A percentile compares a stretch with the other conserved stretches of the same genome.
These are phyloP conservation scores for Monotropa hypopitys DNA, from an alignment of 179 eudicot species.

Conservation along the genomic window DNA sequence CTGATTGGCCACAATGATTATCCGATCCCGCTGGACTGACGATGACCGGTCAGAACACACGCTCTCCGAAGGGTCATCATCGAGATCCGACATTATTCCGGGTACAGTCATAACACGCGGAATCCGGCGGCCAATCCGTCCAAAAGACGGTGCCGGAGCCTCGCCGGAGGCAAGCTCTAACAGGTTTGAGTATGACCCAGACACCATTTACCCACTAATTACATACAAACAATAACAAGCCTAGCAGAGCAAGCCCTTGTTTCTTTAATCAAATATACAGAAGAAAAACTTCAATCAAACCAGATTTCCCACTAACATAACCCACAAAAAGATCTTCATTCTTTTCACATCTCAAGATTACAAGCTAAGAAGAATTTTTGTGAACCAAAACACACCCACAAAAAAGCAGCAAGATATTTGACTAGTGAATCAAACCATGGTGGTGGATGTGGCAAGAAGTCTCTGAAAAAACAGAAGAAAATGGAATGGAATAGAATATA, in stretches of 20 bases:
- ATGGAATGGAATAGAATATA: slow-evolving; percentile 8
- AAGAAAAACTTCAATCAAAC: background rate
- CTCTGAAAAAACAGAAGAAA: background rate
- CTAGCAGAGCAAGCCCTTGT: background rate
- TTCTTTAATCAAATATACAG: background rate
- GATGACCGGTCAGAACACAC: slow-evolving; percentile 35
- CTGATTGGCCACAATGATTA: slow-evolving; percentile 62
- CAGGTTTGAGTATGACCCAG: slow-evolving; percentile 39
- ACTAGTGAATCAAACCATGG: slow-evolving; percentile 9
- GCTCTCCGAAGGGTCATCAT: slow-evolving; percentile 33
- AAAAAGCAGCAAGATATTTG: background rate
- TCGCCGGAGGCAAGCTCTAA: slow-evolving; percentile 38
- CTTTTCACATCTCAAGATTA: background rate
- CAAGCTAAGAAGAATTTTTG: background rate
- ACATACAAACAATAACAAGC: background rate
- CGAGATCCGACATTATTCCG: slow-evolving; percentile 33
- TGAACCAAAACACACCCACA: background rate
- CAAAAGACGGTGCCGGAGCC: slow-evolving; percentile 25
- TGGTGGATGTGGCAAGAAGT: background rate
- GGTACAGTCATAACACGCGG: slow-evolving; percentile 44
- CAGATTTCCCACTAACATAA: slow-evolving; percentile 2
- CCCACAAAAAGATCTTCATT: background rate
- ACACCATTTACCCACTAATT: slow-evolving; percentile 21
- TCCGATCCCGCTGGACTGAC: slow-evolving; percentile 34
- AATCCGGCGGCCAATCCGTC: slow-evolving; percentile 27